Evolutionary conservation across 768 basidiomycete genomes (phyloP), one percentile per base, ranked within the genome.

Genomic region (Postia placenta): DNA sequence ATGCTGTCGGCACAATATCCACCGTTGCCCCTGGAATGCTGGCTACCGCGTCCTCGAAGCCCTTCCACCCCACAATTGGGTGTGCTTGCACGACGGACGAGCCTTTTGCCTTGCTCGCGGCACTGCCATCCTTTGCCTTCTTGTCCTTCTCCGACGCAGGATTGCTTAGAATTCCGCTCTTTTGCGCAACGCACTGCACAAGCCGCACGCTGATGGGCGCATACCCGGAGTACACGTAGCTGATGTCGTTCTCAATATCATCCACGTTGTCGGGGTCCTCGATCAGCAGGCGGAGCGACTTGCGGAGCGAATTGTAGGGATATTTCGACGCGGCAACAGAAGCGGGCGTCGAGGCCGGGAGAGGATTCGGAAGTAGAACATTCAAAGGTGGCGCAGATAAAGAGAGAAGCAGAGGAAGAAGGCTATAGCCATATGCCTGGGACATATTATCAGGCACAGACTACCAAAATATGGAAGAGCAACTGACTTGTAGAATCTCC

Each of bases 211-310:
- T 90, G 56, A 98, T 81, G 12, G 96, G 96, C 1, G 96, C 95
- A 65, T 92, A 98, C 17, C 95, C 96, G 0, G 93, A 96, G 69
- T 96, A 99, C 28, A 92, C 89, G 64, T 89, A 98, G 52, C 89
- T 85, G 65, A 97, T 90, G 65, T 99, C 96, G 61, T 91, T 91
- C 61, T 96, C 92, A 27, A 87, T 75, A 60, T 88, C 87, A 52
- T 87, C 87, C 24, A 85, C 66, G 7, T 80, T 80, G 57, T 90
- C 87, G 41, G 78, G 75, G 52, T 93, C 91, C 56, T 98, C 95
- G 60, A 96, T 91, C 14, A 98, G 74, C n/a, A 98, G 78, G 24
- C 92, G 83, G 5, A 98, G 75, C 0, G 85, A 80, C 66, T 94
- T 95, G 42, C 94, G 81, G 22, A 94, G 67, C 5, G 72, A 50